Evolutionary conservation across 31 red algal species (phyloP), one percentile per base, ranked within the genome.

Genomic region (Odonthalia washingtoniensis): DNA sequence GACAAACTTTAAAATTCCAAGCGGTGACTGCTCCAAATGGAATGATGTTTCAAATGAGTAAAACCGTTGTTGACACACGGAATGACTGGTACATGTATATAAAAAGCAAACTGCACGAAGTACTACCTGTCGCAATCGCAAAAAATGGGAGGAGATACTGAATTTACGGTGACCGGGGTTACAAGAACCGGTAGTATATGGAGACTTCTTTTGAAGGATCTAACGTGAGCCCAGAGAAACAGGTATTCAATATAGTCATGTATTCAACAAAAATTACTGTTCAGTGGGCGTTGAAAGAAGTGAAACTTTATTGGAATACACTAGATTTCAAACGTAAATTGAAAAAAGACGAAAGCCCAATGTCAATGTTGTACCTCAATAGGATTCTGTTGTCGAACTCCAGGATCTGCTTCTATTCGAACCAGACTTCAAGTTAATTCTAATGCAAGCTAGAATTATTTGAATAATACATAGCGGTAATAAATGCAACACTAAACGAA

Each of bases 241-340:
- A 17, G 0, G 0, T 18, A 14, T 77, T 77, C 27, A 77, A 77
- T 27, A 14, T 26, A 27, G 74, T 0, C 16, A 77, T 77, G 74
- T 42, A 24, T 14, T 21, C 17, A 38, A 45, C 17, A 39, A 27
- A 45, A 37, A 46, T 82, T 27, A 68, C 78, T 26, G 60, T 82
- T 21, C 57, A 82, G 78, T 69, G 78, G 49, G 60, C 32, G 12
- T 67, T 68, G n/a, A 68, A 82, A 41, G 78, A 82, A 68, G 78
- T 82, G 57, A 82, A 82, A 52, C 21, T 65, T 12, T 82, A 65
- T 28, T 82, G 67, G 17, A 68, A 46, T 27, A 82, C 60, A 68
- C n/a, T 39, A 16, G 78, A 82, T 27, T 82, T 0, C 46, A 82
- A 82, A 34, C 78, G 49, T 36, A 69, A 67, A 21, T 14, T 82